A percentile compares a stretch with the other conserved stretches of the same genome.
Conservation (phyloP, 257 asterid genomes). For the Galeopsis tetrahit region DNA sequence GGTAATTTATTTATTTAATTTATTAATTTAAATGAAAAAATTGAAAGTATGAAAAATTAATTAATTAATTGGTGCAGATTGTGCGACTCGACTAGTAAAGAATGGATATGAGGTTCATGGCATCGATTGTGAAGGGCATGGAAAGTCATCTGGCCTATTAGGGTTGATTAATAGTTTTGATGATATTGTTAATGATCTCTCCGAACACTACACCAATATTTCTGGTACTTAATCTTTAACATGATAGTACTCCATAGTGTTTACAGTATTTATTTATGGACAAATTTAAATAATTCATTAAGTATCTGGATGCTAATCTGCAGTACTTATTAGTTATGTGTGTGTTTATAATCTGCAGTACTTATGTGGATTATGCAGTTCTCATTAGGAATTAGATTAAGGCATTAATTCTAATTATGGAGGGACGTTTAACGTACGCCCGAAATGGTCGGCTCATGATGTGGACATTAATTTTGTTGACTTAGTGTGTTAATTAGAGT, state of each 20-base stretch:
- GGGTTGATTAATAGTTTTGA: constrained; percentile 61
- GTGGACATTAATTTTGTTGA: constrained; percentile 25
- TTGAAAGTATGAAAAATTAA: background rate
- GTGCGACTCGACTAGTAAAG: constrained; percentile 47
- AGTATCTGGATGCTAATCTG: too few relatives aligned
- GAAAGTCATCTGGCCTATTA: constrained; percentile 64
- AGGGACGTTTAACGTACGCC: constrained; percentile 19
- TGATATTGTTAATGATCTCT: constrained; percentile 58
- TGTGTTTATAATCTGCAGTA: background rate
- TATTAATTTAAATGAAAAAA: background rate
- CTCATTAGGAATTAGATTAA: background rate
- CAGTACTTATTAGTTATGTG: background rate
- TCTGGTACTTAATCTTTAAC: constrained; percentile 41
- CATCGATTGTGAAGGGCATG: constrained; percentile 65
- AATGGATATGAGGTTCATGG: constrained; percentile 67
- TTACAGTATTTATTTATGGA: too few relatives aligned
- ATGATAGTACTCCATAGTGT: too few relatives aligned
- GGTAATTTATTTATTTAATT: constrained; percentile 20
- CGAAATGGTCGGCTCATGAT: constrained; percentile 20
- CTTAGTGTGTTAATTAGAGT: background rate
- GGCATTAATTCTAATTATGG: too few relatives aligned
- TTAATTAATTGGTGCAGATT: constrained; percentile 26
- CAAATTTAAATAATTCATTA: too few relatives aligned
- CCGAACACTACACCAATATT: constrained; percentile 54
- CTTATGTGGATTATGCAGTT: too few relatives aligned